phyloP scores from a whole-genome alignment of 2,329 filamentous ascomycete species.

The Falciphora oryzae region DNA sequence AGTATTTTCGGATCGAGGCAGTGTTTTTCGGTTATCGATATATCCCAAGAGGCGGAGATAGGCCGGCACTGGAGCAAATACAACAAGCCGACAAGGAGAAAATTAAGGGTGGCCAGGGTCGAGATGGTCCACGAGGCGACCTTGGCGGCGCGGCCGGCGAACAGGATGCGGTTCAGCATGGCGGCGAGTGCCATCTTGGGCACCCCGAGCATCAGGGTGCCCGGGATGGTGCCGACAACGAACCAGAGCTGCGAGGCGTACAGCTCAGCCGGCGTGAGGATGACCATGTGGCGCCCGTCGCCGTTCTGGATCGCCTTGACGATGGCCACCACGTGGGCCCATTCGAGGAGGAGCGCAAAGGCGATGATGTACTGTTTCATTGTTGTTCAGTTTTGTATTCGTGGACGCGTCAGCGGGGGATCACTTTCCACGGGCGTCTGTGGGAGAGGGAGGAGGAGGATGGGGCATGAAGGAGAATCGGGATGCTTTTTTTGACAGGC shows the following conservation, averaged over 20 bases:
- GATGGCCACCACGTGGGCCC: not conserved
- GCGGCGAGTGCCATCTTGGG: not conserved
- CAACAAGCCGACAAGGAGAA: not conserved
- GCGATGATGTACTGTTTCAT: not conserved
- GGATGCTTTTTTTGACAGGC: no score
- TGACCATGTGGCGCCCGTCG: not conserved
- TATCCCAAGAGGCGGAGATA: not conserved
- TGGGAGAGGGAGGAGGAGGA: no score
- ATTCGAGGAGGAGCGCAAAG: not conserved
- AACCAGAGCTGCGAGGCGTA: not conserved
- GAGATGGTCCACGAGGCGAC: not conserved
- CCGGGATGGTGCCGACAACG: not conserved
- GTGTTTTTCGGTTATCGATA: no score
- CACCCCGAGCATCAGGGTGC: not conserved
- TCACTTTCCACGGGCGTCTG: no score
- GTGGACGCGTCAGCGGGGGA: no score
- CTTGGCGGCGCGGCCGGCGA: not conserved
- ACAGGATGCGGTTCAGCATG: not conserved
- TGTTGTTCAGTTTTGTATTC: no score
- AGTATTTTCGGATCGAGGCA: no score
- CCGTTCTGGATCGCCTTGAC: not conserved
- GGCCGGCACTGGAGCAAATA: not conserved
- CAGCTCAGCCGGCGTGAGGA: not conserved
- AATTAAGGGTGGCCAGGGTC: not conserved
- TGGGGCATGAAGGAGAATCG: no score